Evolutionary conservation across 176 grass and related monocot species (phyloP), one percentile per base, ranked within the genome.

Genomic region (Elaeis guineensis): DNA sequence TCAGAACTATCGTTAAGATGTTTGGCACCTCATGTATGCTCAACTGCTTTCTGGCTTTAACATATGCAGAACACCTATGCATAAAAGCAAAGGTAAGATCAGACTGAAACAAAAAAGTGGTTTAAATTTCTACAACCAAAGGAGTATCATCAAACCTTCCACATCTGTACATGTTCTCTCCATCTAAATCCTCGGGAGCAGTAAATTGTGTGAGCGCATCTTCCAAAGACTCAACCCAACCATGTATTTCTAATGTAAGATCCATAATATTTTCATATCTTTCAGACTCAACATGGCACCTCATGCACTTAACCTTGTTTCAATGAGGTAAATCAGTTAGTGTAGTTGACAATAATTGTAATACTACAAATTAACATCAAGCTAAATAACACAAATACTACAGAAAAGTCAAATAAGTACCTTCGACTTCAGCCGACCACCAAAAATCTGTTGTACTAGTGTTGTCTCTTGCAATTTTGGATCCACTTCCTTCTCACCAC

Each of bases 151-250:
- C 6, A 16, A 39, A 98, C 93, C 93, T 92, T 89, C 80, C 93
- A 80, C 93, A 98, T 89, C 86, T 89, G 76, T 98, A 98, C 93
- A 92, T 98, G 74, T 98, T 98, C 12, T 98, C 93, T 55, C 93
- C 93, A 86, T 98, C 93, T 44, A 98, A 82, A 85, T 98, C 93
- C 84, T 98, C 93, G 63, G 88, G 79, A 73, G 88, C 75, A 67
- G 93, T 98, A 81, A 98, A 98, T 74, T 98, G 93, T 30, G 84
- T 89, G 72, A 98, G 80, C 68, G 93, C 93, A 83, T 98, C 93
- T 80, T 98, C 84, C 80, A 98, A 81, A 20, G 93, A 92, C 55
- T 98, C 93, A 16, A 98, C 93, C 87, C 87, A 86, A 59, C 93
- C 93, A 81, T 92, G 81, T 80, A 98, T 98, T 68, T 98, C 93